Evolutionary conservation across 163 green algal genomes (phyloP).

Genomic region (Scenedesmus sp.): DNA sequence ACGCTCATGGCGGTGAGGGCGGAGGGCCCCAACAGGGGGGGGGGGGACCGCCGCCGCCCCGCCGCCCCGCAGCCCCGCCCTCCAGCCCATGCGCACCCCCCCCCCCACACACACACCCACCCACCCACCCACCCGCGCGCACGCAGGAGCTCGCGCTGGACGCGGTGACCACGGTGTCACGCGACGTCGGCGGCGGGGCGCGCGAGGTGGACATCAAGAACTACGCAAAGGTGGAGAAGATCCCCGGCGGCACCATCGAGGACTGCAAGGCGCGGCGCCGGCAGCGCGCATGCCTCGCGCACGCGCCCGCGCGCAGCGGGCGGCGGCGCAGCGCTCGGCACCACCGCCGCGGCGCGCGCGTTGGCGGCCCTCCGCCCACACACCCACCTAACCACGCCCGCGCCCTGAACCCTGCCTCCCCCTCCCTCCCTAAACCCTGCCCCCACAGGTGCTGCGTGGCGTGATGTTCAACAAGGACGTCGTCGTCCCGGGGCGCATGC

Average conservation of each 20-base stretch:
- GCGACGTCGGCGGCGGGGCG: slow-evolving; percentile 69
- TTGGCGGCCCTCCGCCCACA: neutral
- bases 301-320: too few relatives aligned
- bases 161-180: slow-evolving; percentile 86
- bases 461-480: slow-evolving; percentile 99
- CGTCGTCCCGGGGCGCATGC: slow-evolving; percentile 95
- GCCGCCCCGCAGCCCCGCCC: too few relatives aligned
- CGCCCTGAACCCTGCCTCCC: neutral
- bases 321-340: neutral
- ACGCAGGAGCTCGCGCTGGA: slow-evolving; percentile 93
- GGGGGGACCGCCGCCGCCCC: too few relatives aligned
- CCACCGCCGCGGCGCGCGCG: neutral
- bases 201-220: slow-evolving; percentile 99
- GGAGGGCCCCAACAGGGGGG: too few relatives aligned
- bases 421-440: too few relatives aligned
- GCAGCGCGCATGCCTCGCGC: too few relatives aligned
- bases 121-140: too few relatives aligned
- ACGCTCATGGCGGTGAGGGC: slow-evolving; percentile 88
- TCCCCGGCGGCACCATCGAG: slow-evolving; percentile 94
- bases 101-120: too few relatives aligned
- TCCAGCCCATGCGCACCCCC: too few relatives aligned
- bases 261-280: slow-evolving; percentile 75
- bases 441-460: slow-evolving; percentile 80
- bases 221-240: slow-evolving; percentile 99
- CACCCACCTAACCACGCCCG: too few relatives aligned